Conservation (phyloP, 1,284 basidiomycete genomes). For the Sporisorium graminicola region DNA sequence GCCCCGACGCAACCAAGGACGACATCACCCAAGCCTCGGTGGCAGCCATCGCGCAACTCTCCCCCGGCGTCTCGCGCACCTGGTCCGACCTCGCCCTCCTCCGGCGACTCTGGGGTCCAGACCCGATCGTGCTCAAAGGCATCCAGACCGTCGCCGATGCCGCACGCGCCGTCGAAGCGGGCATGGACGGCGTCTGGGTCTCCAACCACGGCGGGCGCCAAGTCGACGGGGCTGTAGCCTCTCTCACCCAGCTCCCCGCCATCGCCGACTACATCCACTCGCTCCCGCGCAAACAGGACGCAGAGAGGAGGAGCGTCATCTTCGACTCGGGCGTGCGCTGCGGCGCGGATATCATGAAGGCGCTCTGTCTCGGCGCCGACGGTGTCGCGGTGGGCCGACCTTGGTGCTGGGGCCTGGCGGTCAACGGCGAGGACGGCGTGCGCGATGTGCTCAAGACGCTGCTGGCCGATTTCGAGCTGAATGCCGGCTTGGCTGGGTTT, state of each 20-base stretch:
- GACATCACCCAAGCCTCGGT: slow-evolving; percentile 54
- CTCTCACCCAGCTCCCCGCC: slow-evolving; percentile 51
- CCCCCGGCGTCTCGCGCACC: slow-evolving; percentile 55
- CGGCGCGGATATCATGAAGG: slow-evolving; percentile 65
- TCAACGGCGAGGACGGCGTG: slow-evolving; percentile 61
- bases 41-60: slow-evolving; percentile 56
- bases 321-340: slow-evolving; percentile 63
- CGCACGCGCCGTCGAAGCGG: slow-evolving; percentile 54
- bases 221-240: slow-evolving; percentile 61
- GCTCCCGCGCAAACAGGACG: slow-evolving; percentile 22
- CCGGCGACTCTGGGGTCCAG: slow-evolving; percentile 57
- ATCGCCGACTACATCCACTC: slow-evolving; percentile 52
- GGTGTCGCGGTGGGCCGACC: slow-evolving; percentile 64
- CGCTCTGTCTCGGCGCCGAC: slow-evolving; percentile 62
- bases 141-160: slow-evolving; percentile 61
- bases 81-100: slow-evolving; percentile 60
- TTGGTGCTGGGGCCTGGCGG: slow-evolving; percentile 61
- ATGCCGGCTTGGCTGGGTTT: slow-evolving; percentile 37
- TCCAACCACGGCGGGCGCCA: slow-evolving; percentile 67
- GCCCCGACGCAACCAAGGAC: slow-evolving; percentile 49
- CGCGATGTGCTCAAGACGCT: slow-evolving; percentile 55
- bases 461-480: slow-evolving; percentile 61
- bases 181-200: slow-evolving; percentile 65
- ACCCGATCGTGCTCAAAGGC: slow-evolving; percentile 65
- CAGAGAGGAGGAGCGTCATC: slow-evolving; percentile 55